A percentile compares a stretch with the other conserved stretches of the same genome.
Conservation (phyloP, 331 rosid species). For the Rhamnella rubrinervis region DNA sequence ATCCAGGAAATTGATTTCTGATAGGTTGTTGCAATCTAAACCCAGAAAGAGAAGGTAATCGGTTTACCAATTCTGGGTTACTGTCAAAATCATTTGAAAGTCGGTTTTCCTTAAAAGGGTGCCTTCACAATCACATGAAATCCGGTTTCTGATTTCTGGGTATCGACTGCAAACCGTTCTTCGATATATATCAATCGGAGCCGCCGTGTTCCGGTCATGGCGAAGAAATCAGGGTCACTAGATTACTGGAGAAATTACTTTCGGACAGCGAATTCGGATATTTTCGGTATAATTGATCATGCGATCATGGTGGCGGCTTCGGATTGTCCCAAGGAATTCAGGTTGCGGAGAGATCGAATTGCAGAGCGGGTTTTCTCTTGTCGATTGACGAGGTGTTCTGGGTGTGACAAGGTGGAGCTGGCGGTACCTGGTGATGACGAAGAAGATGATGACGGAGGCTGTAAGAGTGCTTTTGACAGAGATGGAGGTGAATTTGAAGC, state of each 20-base stretch:
- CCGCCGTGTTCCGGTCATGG: conserved; percentile 25
- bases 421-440: conserved; percentile 41
- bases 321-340: conserved; percentile 81
- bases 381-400: conserved; percentile 55
- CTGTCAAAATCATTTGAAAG: not conserved
- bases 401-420: conserved; percentile 65
- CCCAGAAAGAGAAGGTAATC: not conserved
- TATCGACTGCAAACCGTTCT: conserved; percentile 11
- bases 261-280: conserved; percentile 58
- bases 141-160: conserved; percentile 36
- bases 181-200: conserved; percentile 23
- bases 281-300: conserved; percentile 74
- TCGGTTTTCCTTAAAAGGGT: not conserved
- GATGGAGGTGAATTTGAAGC: conserved; percentile 46
- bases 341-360: conserved; percentile 66
- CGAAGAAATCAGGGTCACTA: conserved; percentile 63
- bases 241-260: conserved; percentile 86
- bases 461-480: conserved; percentile 41
- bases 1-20: not conserved
- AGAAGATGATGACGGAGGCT: conserved; percentile 32
- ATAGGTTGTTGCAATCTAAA: not conserved
- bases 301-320: conserved; percentile 90
- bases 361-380: conserved; percentile 70
- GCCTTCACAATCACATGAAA: conserved; percentile 14
- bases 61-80: not conserved